phyloP scores from a whole-genome alignment of 1,284 basidiomycete species.

The Acaromyces ingoldii region DNA sequence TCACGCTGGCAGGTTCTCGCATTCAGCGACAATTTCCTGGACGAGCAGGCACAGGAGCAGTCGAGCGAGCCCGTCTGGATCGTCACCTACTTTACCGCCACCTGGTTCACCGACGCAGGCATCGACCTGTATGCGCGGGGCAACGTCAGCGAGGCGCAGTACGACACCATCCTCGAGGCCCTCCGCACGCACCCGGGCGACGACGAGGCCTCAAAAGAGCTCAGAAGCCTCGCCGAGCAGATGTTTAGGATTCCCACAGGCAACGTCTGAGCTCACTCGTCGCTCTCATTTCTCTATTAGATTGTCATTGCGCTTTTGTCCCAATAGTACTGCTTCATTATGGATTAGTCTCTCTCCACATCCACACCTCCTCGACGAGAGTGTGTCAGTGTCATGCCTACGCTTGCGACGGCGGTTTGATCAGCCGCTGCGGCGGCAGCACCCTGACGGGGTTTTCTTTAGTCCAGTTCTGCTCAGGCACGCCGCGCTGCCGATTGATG shows the following conservation, averaged over 20 bases:
- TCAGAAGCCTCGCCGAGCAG: neutral
- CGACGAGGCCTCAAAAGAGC: slow-evolving; percentile 12
- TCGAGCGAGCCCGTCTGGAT: slow-evolving; percentile 54
- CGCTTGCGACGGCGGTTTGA: too few species aligned
- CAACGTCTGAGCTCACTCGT: slow-evolving; percentile 1
- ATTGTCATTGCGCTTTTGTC: too few species aligned
- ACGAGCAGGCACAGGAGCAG: neutral
- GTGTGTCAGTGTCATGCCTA: too few species aligned
- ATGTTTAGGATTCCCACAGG: slow-evolving; percentile 5
- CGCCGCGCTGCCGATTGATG: neutral
- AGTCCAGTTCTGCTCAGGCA: neutral
- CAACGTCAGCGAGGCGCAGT: slow-evolving; percentile 26
- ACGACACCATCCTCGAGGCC: slow-evolving; percentile 26
- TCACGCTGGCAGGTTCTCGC: slow-evolving; percentile 59
- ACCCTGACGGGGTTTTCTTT: too few species aligned
- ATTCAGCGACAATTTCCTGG: slow-evolving; percentile 34
- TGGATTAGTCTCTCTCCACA: too few species aligned
- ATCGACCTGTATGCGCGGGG: slow-evolving; percentile 56
- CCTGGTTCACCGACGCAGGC: slow-evolving; percentile 58
- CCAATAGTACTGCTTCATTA: too few species aligned
- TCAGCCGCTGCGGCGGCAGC: too few species aligned
- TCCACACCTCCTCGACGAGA: too few species aligned
- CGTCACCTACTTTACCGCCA: slow-evolving; percentile 58
- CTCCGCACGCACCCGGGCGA: slow-evolving; percentile 17
- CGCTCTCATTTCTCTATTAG: too few species aligned